Conservation (phyloP, 2,329 filamentous ascomycete genomes). For the Colletotrichum sansevieriae region DNA sequence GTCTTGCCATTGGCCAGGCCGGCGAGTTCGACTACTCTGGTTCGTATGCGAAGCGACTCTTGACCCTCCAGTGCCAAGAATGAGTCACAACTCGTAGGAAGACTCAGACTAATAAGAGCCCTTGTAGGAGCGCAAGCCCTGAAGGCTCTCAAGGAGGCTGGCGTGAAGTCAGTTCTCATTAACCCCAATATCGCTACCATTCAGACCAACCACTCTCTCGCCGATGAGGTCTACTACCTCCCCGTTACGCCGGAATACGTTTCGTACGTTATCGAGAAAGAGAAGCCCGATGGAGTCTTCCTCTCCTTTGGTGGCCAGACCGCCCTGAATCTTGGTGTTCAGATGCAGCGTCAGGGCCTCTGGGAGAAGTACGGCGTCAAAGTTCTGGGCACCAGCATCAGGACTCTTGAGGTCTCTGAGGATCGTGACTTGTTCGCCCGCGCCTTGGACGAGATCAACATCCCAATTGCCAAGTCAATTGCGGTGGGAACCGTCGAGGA, state of each 20-base stretch:
- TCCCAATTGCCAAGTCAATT: slow-evolving; percentile 96
- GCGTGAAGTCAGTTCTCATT: slow-evolving; percentile 90
- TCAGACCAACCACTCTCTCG: slow-evolving; percentile 95
- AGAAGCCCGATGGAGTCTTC: slow-evolving; percentile 96
- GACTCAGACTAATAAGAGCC: slow-evolving; percentile 42
- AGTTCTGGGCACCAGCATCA: slow-evolving; percentile 94
- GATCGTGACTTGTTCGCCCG: slow-evolving; percentile 97
- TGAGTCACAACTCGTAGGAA: slow-evolving; percentile 34
- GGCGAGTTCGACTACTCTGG: slow-evolving; percentile 99
- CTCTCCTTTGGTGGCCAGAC: slow-evolving; percentile 98
- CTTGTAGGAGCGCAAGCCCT: slow-evolving; percentile 85
- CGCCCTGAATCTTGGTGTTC: slow-evolving; percentile 93
- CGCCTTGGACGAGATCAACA: slow-evolving; percentile 96
- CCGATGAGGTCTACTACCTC: slow-evolving; percentile 98
- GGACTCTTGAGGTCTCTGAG: slow-evolving; percentile 93
- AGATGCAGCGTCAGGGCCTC: slow-evolving; percentile 96
- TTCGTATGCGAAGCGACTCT: slow-evolving; percentile 60
- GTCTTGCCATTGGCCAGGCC: slow-evolving; percentile 95
- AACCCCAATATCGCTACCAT: slow-evolving; percentile 99
- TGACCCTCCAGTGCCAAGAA: slow-evolving; percentile 6
- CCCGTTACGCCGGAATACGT: slow-evolving; percentile 98
- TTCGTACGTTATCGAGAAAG: slow-evolving; percentile 95
- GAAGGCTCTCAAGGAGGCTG: slow-evolving; percentile 96
- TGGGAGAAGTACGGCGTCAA: slow-evolving; percentile 96
- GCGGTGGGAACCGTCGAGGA: slow-evolving; percentile 93